Conservation (phyloP, 2,329 filamentous ascomycete species). For the Gnomoniopsis smithogilvyi region DNA sequence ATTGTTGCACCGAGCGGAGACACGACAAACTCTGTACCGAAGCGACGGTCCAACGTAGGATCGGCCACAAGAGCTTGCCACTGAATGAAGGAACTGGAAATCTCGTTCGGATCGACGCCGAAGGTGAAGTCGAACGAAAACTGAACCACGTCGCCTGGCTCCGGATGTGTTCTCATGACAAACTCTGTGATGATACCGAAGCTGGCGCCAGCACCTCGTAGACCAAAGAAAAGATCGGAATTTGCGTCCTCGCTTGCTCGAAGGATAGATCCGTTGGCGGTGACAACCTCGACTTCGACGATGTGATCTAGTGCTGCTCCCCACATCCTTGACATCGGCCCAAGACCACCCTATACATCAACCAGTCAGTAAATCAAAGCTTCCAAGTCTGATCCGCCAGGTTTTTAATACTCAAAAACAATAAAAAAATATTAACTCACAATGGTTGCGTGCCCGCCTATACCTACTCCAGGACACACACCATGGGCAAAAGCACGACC, state of each 20-base stretch:
- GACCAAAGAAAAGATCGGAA: constrained; percentile 51
- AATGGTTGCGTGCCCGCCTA: constrained; percentile 57
- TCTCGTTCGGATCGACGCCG: constrained; percentile 39
- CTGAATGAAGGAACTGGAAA: constrained; percentile 47
- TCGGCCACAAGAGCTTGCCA: constrained; percentile 59
- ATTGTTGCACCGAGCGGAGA: constrained; percentile 53
- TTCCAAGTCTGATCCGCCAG: neutral
- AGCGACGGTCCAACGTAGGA: constrained; percentile 53
- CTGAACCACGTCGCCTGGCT: constrained; percentile 53
- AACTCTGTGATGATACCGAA: constrained; percentile 59
- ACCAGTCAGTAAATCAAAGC: neutral
- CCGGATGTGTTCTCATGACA: constrained; percentile 51
- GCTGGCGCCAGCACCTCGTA: constrained; percentile 54
- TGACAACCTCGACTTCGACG: constrained; percentile 53
- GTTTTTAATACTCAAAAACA: too few relatives aligned
- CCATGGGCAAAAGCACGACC: constrained; percentile 58
- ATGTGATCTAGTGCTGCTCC: constrained; percentile 54
- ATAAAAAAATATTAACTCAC: constrained; percentile 26
- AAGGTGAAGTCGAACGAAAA: constrained; percentile 56
- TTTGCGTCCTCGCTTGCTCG: constrained; percentile 45
- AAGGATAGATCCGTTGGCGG: constrained; percentile 49
- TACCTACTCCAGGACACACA: constrained; percentile 56
- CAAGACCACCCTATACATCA: constrained; percentile 48
- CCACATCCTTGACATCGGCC: constrained; percentile 58
- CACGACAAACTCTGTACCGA: constrained; percentile 54